Evolutionary conservation across 2,329 filamentous ascomycete genomes (phyloP).

Genomic region (Pseudogymnoascus sp.): DNA sequence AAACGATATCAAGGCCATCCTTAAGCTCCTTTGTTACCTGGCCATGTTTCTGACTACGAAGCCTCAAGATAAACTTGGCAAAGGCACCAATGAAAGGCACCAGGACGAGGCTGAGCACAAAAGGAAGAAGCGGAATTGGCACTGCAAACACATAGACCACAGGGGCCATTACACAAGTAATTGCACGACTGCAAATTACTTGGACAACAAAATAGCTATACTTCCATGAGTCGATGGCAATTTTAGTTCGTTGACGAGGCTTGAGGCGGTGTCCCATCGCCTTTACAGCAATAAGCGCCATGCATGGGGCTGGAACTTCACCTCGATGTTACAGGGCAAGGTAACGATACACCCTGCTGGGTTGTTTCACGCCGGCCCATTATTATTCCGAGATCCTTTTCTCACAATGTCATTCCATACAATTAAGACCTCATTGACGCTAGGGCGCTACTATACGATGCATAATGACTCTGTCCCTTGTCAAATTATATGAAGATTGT

Average conservation of each 20-base stretch:
- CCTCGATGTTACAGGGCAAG: too few species aligned
- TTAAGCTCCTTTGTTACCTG: neutral
- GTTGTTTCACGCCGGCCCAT: neutral
- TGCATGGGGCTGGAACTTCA: neutral
- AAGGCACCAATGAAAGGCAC: neutral
- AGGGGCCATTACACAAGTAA: neutral
- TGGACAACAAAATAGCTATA: neutral
- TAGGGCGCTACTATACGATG: too few species aligned
- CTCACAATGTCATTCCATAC: neutral
- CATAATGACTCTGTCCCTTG: too few species aligned
- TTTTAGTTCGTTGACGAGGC: neutral
- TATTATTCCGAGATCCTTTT: neutral
- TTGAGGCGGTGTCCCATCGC: neutral
- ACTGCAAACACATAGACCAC: neutral
- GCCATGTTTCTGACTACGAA: neutral
- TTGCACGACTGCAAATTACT: neutral
- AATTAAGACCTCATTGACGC: neutral
- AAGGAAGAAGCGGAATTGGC: neutral
- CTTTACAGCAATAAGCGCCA: neutral
- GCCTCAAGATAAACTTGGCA: neutral
- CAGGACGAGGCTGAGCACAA: neutral
- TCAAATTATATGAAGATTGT: slow-evolving; percentile 1
- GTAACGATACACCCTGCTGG: too few species aligned
- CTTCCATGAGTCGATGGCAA: neutral
- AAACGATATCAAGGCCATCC: neutral